Conservation (phyloP, 192 early-diverging fungal genomes). For the Gamsiella multidivaricata region DNA sequence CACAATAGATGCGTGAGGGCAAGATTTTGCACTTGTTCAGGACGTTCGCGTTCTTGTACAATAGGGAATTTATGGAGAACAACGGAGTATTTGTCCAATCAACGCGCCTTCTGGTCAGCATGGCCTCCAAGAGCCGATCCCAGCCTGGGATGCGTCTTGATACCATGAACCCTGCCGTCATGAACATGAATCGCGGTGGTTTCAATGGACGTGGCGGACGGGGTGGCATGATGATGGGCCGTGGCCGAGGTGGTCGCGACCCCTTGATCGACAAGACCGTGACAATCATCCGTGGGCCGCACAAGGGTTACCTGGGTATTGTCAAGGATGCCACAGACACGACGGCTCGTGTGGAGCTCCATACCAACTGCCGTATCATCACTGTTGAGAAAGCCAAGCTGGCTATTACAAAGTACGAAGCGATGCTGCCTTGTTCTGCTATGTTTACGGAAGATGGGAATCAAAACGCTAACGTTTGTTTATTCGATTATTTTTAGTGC, state of each 20-base stretch:
- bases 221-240: constrained; percentile 59
- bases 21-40: constrained; percentile 87
- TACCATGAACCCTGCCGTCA: constrained; percentile 55
- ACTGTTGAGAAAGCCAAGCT: constrained; percentile 84
- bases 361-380: constrained; percentile 87
- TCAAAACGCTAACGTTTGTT: neutral
- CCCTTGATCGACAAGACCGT: constrained; percentile 82
- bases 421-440: neutral
- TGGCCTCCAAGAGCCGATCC: constrained; percentile 56
- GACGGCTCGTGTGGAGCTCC: constrained; percentile 88
- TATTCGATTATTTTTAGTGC: constrained; percentile 17
- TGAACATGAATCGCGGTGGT: constrained; percentile 50
- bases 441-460: neutral
- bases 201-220: constrained; percentile 61
- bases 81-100: constrained; percentile 81
- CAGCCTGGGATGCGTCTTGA: constrained; percentile 54
- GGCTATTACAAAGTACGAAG: constrained; percentile 65
- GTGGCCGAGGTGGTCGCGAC: constrained; percentile 64
- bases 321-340: constrained; percentile 86
- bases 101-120: constrained; percentile 71
- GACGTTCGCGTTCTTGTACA: constrained; percentile 82
- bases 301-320: constrained; percentile 98
- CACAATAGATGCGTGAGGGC: constrained; percentile 63
- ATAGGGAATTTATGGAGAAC: constrained; percentile 78
- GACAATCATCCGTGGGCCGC: constrained; percentile 84